phyloP scores from a whole-genome alignment of 352 stramenopile species.

The Pythium folliculosum region DNA sequence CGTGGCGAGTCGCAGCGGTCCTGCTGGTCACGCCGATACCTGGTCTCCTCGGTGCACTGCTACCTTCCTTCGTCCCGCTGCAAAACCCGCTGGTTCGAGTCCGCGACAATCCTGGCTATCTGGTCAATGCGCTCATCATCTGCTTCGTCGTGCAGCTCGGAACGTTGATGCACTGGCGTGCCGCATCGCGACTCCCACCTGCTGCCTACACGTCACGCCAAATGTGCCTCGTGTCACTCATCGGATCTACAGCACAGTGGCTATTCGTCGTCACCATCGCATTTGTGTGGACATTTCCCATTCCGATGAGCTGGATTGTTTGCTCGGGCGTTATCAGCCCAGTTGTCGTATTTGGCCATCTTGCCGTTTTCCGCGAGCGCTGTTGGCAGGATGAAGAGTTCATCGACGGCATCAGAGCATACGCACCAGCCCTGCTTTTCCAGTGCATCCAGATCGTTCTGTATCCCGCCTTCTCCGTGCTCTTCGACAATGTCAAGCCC shows the following conservation, averaged over 20 bases:
- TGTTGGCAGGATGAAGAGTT: slow-evolving; percentile 9
- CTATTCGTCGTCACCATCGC: neutral
- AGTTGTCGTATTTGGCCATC: neutral
- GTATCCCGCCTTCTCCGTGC: slow-evolving; percentile 28
- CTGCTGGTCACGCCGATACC: slow-evolving; percentile 10
- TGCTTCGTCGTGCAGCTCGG: slow-evolving; percentile 2
- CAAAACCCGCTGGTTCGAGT: slow-evolving; percentile 1
- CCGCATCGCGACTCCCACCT: neutral
- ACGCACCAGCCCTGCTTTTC: slow-evolving; percentile 7
- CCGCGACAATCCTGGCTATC: neutral
- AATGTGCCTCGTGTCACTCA: neutral
- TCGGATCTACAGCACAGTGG: neutral
- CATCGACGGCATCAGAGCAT: neutral
- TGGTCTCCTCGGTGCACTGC: slow-evolving; percentile 2
- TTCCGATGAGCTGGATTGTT: slow-evolving; percentile 13
- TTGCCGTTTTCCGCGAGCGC: slow-evolving; percentile 16
- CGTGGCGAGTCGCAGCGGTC: neutral
- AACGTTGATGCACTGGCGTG: neutral
- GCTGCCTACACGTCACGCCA: neutral
- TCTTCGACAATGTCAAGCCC: slow-evolving; percentile 21
- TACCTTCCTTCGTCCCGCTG: slow-evolving; percentile 7
- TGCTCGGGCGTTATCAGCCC: neutral
- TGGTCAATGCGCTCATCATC: neutral
- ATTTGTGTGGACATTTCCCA: slow-evolving; percentile 12
- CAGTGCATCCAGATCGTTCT: slow-evolving; percentile 22